Conservation (phyloP, 2,329 filamentous ascomycete species). For the Alternaria panax region DNA sequence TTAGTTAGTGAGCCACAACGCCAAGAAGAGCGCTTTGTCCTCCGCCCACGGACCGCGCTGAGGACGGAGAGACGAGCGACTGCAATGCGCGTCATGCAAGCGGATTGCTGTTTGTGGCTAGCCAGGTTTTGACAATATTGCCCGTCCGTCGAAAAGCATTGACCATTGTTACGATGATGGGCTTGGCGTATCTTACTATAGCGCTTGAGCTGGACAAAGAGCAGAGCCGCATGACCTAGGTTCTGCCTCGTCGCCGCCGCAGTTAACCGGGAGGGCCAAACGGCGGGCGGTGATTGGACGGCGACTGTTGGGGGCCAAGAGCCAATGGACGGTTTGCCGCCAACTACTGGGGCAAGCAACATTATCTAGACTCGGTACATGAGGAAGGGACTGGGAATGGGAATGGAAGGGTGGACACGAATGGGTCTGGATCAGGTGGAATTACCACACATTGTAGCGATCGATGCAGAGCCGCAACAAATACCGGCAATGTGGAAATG, state of each 20-base stretch:
- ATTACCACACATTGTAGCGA: neutral
- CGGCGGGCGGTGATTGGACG: neutral
- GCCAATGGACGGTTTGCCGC: neutral
- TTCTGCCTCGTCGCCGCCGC: too few relatives aligned
- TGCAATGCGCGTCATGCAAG: slow-evolving; percentile 2
- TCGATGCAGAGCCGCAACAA: neutral
- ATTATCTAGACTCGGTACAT: neutral
- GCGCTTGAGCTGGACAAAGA: too few relatives aligned
- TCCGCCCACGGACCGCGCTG: neutral
- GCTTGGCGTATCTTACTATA: too few relatives aligned
- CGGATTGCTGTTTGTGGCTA: neutral
- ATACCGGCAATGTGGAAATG: neutral
- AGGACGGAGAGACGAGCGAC: neutral
- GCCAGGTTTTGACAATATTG: neutral
- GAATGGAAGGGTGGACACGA: too few relatives aligned
- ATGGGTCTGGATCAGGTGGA: neutral
- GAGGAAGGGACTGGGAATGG: too few relatives aligned
- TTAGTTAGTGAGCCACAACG: too few relatives aligned
- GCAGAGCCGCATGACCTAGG: neutral
- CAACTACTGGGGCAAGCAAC: neutral
- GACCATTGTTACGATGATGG: too few relatives aligned
- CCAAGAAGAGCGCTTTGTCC: neutral
- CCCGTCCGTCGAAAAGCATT: too few relatives aligned
- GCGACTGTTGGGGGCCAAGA: too few relatives aligned
- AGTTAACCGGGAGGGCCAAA: neutral